Base-by-base conservation (phyloP, 1,139 yeast species). In the Lodderomyces orthopsilosis region DNA sequence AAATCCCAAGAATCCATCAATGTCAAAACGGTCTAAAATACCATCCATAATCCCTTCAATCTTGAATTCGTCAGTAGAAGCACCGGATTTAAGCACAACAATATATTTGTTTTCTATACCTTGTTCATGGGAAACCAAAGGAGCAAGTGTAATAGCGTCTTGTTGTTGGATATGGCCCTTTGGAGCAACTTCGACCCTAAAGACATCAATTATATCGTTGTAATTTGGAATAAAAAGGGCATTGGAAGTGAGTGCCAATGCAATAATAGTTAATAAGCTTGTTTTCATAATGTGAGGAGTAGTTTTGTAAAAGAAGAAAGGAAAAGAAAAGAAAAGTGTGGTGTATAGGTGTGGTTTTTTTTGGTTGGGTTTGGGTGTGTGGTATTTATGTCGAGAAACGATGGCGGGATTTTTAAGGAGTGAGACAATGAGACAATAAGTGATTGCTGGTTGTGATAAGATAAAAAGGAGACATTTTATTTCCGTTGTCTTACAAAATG, bases 1-100 rank as follows among this genome's bases (percentile, higher is more conserved):
- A 66, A 85, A 86, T 47, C 95, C 94, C 42, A 63, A 62, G 49
- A 83, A 58, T 37, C 69, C 73, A 48, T 78, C 81, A 51, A 89
- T 74, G 54, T 75, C 62, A 68, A 86, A 91, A 27, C 83, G 51
- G 77, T 65, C 54, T 26, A 41, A n/a, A 35, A 89, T 72, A 52
- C 96, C 96, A 52, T 86, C 75, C 46, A 43, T 61, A 38, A 62
- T 47, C 35, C 61, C 66, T 41, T 62, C 52, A 40, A 71, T 24
- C 34, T 34, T 46, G 27, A 79, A 67, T 46, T 76, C 76, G 33
- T 77, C 77, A 19, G 49, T 51, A 5, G 53, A 42, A 32, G 57
- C 53, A 13, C 54, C 65, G 8, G 63, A 62, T 23, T 69, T 63
- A 44, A 66, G 63, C 17, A 70, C 70, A 40, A 70, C 59, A 38